Evolutionary conservation across 2,329 filamentous ascomycete genomes (phyloP).

Genomic region (Tolypocladium amazonense): DNA sequence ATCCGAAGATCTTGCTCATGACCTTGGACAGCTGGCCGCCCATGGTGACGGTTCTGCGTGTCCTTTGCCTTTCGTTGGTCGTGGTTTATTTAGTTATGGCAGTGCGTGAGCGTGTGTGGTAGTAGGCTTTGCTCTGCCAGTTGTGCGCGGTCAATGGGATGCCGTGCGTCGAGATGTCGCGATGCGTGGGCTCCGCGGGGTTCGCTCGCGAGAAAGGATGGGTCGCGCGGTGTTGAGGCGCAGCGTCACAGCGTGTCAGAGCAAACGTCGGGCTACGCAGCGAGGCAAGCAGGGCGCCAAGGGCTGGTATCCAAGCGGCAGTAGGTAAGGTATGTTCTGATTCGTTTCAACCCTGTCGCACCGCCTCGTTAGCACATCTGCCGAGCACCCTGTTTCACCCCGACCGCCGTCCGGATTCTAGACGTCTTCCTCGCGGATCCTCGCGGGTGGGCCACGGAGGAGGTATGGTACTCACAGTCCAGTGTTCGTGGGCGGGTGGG

Average conservation of each 20-base stretch:
- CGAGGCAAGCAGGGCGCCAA: neutral
- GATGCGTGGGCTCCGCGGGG: neutral
- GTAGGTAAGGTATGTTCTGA: too few relatives aligned
- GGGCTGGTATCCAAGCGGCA: neutral
- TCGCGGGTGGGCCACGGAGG: too few relatives aligned
- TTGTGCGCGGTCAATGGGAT: neutral
- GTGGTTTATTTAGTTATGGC: too few relatives aligned
- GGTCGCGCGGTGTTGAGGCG: neutral
- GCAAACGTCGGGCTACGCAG: neutral
- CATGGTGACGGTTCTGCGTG: conserved; percentile 46
- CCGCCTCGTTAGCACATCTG: neutral
- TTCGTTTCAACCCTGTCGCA: neutral
- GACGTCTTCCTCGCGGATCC: neutral
- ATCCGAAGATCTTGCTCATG: conserved; percentile 98
- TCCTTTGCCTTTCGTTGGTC: neutral
- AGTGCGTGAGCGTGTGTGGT: too few relatives aligned
- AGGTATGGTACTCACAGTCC: neutral
- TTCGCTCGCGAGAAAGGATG: neutral
- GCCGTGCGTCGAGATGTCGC: neutral
- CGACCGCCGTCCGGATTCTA: neutral
- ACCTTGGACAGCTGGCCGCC: conserved; percentile 90
- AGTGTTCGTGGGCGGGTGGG: neutral
- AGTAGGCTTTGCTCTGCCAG: too few relatives aligned
- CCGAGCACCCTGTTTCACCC: neutral
- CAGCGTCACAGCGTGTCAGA: neutral